These are phyloP conservation scores for Cyberlindnera nakhonratchasimensis DNA, from an alignment of 805 yeast genomes.

Conservation along the genomic window DNA sequence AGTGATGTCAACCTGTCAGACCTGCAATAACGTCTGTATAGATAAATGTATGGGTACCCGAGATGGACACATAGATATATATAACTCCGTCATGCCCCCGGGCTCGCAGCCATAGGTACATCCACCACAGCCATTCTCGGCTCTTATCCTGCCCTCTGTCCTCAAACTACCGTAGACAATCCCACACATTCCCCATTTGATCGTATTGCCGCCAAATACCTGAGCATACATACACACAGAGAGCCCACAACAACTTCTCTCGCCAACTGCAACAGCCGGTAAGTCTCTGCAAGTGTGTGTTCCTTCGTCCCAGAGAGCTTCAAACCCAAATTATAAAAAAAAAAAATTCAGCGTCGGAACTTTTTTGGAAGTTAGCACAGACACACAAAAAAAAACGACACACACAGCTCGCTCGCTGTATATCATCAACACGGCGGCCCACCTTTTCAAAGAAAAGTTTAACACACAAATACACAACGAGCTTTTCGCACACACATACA, in stretches of 20 bases:
- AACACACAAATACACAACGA: background rate
- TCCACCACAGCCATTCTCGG: no score
- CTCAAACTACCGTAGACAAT: no score
- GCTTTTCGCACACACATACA: background rate
- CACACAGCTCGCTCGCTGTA: background rate
- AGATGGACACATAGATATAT: no score
- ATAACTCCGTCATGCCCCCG: no score
- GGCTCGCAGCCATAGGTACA: no score
- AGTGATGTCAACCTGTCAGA: no score
- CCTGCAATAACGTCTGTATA: no score
- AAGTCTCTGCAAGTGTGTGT: slow-evolving; percentile 7
- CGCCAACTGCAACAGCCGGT: slow-evolving; percentile 7
- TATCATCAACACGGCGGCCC: slow-evolving; percentile 2
- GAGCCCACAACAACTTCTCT: background rate
- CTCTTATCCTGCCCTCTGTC: no score
- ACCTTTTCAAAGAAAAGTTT: background rate
- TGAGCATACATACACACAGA: slow-evolving; percentile 4
- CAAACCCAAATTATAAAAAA: no score
- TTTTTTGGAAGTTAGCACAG: slow-evolving; percentile 5
- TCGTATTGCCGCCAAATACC: slow-evolving; percentile 4
- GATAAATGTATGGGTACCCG: no score
- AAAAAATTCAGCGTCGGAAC: background rate
- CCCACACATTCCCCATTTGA: no score
- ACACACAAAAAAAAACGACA: slow-evolving; percentile 3
- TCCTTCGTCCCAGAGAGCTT: background rate